Evolutionary conservation across 2,329 filamentous ascomycete genomes (phyloP).

Genomic region (Myriosclerotinia scirpicola): DNA sequence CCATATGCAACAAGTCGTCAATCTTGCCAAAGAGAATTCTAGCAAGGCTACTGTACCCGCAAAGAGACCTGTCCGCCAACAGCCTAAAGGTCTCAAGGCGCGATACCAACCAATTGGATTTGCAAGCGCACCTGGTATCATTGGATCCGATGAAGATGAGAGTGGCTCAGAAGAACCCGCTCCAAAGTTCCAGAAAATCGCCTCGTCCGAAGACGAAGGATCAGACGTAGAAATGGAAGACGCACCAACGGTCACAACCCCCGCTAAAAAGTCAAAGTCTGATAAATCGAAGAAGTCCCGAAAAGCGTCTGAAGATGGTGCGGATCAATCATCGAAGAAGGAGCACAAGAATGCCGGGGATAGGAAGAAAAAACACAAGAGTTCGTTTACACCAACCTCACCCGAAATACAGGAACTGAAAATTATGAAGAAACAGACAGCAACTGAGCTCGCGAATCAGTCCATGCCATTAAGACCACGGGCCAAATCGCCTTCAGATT

Average conservation of each 20-base stretch:
- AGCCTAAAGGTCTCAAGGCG: conserved; percentile 66
- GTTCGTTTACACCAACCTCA: conserved; percentile 24
- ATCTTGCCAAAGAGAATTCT: conserved; percentile 43
- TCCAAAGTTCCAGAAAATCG: conserved; percentile 13
- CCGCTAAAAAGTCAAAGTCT: conserved; percentile 18
- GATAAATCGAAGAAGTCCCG: conserved; percentile 21
- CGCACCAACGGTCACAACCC: conserved; percentile 22
- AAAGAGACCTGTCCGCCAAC: conserved; percentile 56
- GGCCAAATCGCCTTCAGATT: conserved; percentile 2
- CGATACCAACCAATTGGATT: conserved; percentile 67
- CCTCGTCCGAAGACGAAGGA: conserved; percentile 8
- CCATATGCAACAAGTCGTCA: conserved; percentile 63
- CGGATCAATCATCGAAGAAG: conserved; percentile 29
- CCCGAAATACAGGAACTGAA: conserved; percentile 11
- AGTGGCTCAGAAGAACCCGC: conserved; percentile 31
- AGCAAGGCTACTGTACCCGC: conserved; percentile 47
- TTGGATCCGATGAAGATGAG: conserved; percentile 38
- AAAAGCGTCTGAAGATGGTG: conserved; percentile 23
- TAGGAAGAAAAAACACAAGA: conserved; percentile 32
- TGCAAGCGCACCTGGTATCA: conserved; percentile 46
- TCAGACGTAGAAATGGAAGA: conserved; percentile 32
- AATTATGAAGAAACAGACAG: conserved; percentile 5
- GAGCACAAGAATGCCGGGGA: conserved; percentile 32
- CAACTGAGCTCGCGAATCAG: conserved; percentile 5
- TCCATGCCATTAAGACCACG: conserved; percentile 2